phyloP scores from a whole-genome alignment of 495 filamentous ascomycete species.

The Xylaria longipes region DNA sequence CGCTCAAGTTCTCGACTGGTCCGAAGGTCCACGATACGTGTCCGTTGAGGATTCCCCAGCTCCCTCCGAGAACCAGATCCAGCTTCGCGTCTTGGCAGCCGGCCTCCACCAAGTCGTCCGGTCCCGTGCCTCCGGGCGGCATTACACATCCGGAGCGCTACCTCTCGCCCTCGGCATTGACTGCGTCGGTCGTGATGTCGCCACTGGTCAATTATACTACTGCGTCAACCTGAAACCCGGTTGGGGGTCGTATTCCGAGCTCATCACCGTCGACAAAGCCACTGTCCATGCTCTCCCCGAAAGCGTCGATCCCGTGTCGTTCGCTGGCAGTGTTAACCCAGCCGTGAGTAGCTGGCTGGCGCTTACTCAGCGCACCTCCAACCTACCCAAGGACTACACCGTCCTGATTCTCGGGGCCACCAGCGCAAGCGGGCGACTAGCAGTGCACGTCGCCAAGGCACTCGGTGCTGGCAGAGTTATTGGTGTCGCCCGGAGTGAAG shows the following conservation, averaged over 20 bases:
- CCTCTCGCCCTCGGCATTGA: slow-evolving; percentile 51
- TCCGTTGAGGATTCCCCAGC: slow-evolving; percentile 33
- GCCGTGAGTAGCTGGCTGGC: slow-evolving; percentile 54
- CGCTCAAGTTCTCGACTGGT: slow-evolving; percentile 37
- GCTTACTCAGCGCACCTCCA: slow-evolving; percentile 43
- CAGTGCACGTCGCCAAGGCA: slow-evolving; percentile 43
- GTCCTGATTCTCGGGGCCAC: slow-evolving; percentile 54
- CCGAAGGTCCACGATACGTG: slow-evolving; percentile 34
- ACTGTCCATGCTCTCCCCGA: slow-evolving; percentile 40
- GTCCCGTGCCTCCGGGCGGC: slow-evolving; percentile 49
- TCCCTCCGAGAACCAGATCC: slow-evolving; percentile 35
- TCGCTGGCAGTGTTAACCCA: slow-evolving; percentile 55
- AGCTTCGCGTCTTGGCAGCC: slow-evolving; percentile 44
- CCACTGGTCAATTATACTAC: slow-evolving; percentile 49
- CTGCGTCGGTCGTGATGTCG: slow-evolving; percentile 42
- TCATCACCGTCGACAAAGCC: slow-evolving; percentile 44
- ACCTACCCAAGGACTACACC: slow-evolving; percentile 43
- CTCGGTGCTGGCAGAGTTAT: slow-evolving; percentile 52
- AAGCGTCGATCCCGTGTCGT: slow-evolving; percentile 45
- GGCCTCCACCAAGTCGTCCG: slow-evolving; percentile 53
- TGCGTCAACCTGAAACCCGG: slow-evolving; percentile 41
- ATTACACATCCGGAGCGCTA: slow-evolving; percentile 45
- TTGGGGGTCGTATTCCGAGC: slow-evolving; percentile 44
- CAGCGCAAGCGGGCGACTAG: slow-evolving; percentile 47
- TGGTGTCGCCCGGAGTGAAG: slow-evolving; percentile 47